Percentiles rank a stretch among this genome's conserved stretches.
phyloP scores from a whole-genome alignment of 2,329 filamentous ascomycete genomes.

The Metarhizium guizhouense region DNA sequence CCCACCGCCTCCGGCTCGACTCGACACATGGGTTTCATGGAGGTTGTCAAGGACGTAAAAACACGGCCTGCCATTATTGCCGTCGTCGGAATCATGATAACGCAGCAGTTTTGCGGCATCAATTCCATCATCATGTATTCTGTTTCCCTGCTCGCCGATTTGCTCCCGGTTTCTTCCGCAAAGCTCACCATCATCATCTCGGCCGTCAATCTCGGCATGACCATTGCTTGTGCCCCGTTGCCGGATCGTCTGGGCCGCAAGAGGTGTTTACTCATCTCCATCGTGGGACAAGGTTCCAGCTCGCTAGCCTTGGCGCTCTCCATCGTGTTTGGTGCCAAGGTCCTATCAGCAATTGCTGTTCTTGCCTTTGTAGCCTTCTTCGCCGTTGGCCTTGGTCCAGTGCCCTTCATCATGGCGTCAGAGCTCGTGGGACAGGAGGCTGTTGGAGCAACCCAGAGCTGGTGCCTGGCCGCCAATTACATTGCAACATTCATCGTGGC shows the following conservation, averaged over 20 bases:
- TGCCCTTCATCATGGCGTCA: conserved; percentile 88
- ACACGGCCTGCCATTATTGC: conserved; percentile 71
- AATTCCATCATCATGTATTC: conserved; percentile 99
- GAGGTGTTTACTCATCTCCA: conserved; percentile 71
- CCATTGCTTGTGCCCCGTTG: conserved; percentile 70
- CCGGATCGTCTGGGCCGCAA: conserved; percentile 86
- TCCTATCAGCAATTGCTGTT: conserved; percentile 73
- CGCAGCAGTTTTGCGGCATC: conserved; percentile 87
- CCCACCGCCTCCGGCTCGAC: not conserved
- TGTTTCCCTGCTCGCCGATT: conserved; percentile 72
- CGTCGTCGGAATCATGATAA: conserved; percentile 83
- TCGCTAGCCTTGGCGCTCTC: conserved; percentile 71
- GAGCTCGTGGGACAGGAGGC: conserved; percentile 87
- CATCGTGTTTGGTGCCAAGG: conserved; percentile 62
- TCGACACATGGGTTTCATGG: conserved; percentile 47
- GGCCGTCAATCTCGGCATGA: conserved; percentile 75
- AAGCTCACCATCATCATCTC: conserved; percentile 84
- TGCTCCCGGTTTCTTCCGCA: conserved; percentile 74
- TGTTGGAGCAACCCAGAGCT: conserved; percentile 84
- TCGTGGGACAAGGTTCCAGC: conserved; percentile 73
- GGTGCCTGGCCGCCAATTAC: conserved; percentile 81
- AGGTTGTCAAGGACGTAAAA: conserved; percentile 57
- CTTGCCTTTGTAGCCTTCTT: conserved; percentile 84
- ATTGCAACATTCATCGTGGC: conserved; percentile 85
- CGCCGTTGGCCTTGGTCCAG: conserved; percentile 81